phyloP scores from a whole-genome alignment of 2,329 filamentous ascomycete species.

The Nectriaceae sp. region DNA sequence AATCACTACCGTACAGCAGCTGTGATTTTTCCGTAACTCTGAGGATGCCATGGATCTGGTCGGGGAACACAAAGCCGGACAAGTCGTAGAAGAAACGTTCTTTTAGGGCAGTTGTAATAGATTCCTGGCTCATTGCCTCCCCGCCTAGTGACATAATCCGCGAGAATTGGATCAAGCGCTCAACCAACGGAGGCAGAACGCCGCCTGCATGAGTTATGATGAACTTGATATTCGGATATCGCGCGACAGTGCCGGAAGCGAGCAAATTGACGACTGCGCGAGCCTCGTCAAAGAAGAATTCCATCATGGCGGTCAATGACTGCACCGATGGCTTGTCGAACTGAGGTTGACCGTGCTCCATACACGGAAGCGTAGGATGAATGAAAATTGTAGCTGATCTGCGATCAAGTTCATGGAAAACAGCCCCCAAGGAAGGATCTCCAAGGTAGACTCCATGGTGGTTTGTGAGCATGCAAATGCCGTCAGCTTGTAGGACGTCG shows the following conservation, averaged over 20 bases:
- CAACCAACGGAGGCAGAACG: slow-evolving; percentile 44
- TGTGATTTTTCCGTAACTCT: slow-evolving; percentile 41
- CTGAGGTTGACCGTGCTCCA: not conserved
- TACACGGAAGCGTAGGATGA: slow-evolving; percentile 39
- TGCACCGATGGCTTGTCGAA: slow-evolving; percentile 17
- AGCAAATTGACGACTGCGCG: slow-evolving; percentile 50
- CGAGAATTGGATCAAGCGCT: slow-evolving; percentile 35
- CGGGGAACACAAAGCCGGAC: slow-evolving; percentile 49
- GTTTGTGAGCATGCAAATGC: slow-evolving; percentile 45
- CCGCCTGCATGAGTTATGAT: slow-evolving; percentile 52
- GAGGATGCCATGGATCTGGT: slow-evolving; percentile 50
- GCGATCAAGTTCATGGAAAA: slow-evolving; percentile 42
- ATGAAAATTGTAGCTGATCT: slow-evolving; percentile 44
- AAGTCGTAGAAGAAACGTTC: slow-evolving; percentile 54
- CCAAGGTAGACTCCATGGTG: slow-evolving; percentile 44
- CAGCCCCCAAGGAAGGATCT: slow-evolving; percentile 35
- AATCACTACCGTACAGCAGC: slow-evolving; percentile 56
- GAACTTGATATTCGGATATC: slow-evolving; percentile 47
- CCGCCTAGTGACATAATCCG: not conserved
- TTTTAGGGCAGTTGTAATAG: slow-evolving; percentile 11
- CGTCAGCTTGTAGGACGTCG: slow-evolving; percentile 35
- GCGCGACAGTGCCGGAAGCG: slow-evolving; percentile 45
- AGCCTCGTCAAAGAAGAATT: slow-evolving; percentile 56
- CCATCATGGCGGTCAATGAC: slow-evolving; percentile 41
- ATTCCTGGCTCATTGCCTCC: not conserved